Evolutionary conservation across 1,284 basidiomycete species (phyloP).

Genomic region (Ustilago vetiveriae): DNA sequence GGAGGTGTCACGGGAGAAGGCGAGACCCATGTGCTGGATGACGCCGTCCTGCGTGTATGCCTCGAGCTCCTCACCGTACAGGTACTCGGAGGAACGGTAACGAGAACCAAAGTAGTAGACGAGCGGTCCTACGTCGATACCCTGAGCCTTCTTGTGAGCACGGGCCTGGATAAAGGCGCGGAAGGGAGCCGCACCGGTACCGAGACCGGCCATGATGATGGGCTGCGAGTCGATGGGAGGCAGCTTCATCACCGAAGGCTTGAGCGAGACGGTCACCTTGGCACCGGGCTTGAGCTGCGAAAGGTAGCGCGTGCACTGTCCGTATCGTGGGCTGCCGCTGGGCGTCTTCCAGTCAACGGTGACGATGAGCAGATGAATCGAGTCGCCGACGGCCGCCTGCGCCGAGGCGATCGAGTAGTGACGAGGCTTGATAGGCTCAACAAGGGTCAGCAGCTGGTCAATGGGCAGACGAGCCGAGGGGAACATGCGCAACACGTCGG

Average conservation of each 20-base stretch:
- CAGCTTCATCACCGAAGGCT: slow-evolving; percentile 99
- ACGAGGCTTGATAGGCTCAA: slow-evolving; percentile 80
- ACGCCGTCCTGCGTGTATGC: slow-evolving; percentile 79
- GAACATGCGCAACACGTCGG: slow-evolving; percentile 84
- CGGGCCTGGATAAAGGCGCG: slow-evolving; percentile 96
- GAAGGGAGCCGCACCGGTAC: slow-evolving; percentile 97
- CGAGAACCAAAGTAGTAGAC: slow-evolving; percentile 99
- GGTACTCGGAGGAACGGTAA: slow-evolving; percentile 90
- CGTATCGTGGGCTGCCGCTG: slow-evolving; percentile 80
- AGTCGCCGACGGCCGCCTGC: slow-evolving; percentile 91
- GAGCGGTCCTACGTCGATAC: slow-evolving; percentile 83
- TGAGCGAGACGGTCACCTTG: slow-evolving; percentile 96
- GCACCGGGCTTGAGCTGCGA: slow-evolving; percentile 83
- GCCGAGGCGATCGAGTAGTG: slow-evolving; percentile 98
- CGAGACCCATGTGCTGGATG: slow-evolving; percentile 88
- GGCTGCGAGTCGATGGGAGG: slow-evolving; percentile 86
- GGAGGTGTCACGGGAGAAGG: slow-evolving; percentile 92
- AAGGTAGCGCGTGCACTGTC: slow-evolving; percentile 96
- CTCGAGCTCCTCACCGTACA: slow-evolving; percentile 87
- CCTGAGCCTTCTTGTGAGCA: slow-evolving; percentile 80
- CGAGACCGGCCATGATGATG: slow-evolving; percentile 97
- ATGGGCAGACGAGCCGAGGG: slow-evolving; percentile 77
- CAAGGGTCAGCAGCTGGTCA: slow-evolving; percentile 89
- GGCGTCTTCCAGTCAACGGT: slow-evolving; percentile 94
- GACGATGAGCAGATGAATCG: slow-evolving; percentile 92